Base-by-base conservation (phyloP, 164 flowering plant species). In the Litsea cubeba region DNA sequence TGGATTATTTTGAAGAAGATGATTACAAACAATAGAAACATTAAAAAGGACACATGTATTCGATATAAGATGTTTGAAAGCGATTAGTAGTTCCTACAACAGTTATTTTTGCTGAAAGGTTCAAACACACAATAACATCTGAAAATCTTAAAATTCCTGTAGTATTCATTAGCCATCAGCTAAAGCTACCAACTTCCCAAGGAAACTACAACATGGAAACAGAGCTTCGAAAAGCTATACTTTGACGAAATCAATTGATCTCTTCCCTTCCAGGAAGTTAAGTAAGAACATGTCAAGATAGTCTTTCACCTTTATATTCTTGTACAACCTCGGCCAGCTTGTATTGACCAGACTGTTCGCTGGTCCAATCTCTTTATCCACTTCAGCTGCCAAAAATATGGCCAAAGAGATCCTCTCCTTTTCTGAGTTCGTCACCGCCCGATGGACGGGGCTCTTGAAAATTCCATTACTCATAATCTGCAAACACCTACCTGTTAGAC, bases 401-500 rank as follows among this genome's bases (percentile, higher is more conserved):
- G 18, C 74, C 50, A 71, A 20, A 17, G 74, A 57, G 7, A 71
- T 58, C 66, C 74, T 71, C 17, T 58, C 50, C 73, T 57, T 81
- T 46, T 82, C 79, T 20, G 75, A 23, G 57, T 85, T 88, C n/a
- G 85, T 73, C 74, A 82, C 76, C 62, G 72, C 86, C 70, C 88
- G 69, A 46, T 83, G 89, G 40, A 83, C 69, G 5, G 83, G 84
- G 75, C 89, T 87, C 82, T 83, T 83, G 83, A 82, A 83, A 5
- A 83, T 75, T 11, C 92, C 89, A 69, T 88, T 88, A 65, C 81
- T 87, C 85, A 84, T 83, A 71, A 87, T 82, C 90, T 87, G 84
- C 72, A 70, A 70, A 70, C 26, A 68, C 20, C 14, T 2, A 26
- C 68, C 68, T 14, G 28, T 12, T 3, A 28, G 12, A 18, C 17